Evolutionary conservation across 139 green algal genomes (phyloP).

Genomic region (Chlorella sp.): DNA sequence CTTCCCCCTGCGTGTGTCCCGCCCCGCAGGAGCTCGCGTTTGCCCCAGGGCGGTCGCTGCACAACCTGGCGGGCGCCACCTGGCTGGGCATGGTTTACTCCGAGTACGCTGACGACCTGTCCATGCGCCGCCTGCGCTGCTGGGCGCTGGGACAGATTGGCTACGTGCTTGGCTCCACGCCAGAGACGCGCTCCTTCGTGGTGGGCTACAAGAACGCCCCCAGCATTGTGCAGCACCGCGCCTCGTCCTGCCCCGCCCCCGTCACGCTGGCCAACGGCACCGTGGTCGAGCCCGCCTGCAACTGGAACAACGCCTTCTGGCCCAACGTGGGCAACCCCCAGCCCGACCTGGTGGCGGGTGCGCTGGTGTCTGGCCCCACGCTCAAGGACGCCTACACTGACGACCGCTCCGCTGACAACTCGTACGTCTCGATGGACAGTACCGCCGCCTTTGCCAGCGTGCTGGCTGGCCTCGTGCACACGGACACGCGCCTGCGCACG

Average conservation of each 20-base stretch:
- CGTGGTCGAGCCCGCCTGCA: background rate
- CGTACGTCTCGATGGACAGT: background rate
- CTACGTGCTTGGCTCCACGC: constrained; percentile 13
- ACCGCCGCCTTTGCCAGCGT: background rate
- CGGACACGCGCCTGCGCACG: background rate
- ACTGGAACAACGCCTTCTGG: constrained; percentile 11
- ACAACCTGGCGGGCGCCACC: background rate
- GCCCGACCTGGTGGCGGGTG: constrained; percentile 9
- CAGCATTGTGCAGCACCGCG: constrained; percentile 14
- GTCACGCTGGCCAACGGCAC: background rate
- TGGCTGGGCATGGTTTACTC: background rate
- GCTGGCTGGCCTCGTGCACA: background rate
- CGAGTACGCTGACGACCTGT: background rate
- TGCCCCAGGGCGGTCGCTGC: background rate
- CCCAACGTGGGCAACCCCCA: constrained; percentile 11
- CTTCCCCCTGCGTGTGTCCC: background rate
- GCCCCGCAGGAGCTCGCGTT: constrained; percentile 1
- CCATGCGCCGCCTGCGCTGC: background rate
- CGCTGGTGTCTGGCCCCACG: background rate
- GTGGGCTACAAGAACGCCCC: constrained; percentile 14
- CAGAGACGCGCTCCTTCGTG: constrained; percentile 6
- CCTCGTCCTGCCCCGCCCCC: constrained; percentile 10
- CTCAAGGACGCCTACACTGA: background rate
- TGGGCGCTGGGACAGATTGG: constrained; percentile 2
- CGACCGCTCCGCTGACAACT: background rate